phyloP scores from a whole-genome alignment of 176 grass and related monocot species.

The Secale cereale region DNA sequence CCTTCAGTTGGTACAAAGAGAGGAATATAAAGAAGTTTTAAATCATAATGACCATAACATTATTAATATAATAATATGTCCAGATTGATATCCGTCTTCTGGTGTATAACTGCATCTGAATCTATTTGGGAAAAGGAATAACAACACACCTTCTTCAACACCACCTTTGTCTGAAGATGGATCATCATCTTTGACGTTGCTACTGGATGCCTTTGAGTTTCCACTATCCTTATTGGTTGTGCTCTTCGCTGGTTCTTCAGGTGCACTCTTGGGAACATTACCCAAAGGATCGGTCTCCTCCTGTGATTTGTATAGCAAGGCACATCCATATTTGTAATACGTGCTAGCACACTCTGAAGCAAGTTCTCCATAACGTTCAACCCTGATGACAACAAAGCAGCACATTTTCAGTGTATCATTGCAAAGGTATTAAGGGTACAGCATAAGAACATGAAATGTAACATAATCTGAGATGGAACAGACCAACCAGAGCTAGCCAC shows the following conservation, averaged over 20 bases:
- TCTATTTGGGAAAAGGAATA: neutral
- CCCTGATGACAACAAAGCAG: constrained; percentile 24
- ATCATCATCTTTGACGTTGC: constrained; percentile 37
- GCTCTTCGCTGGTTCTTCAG: constrained; percentile 55
- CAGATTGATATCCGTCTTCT: neutral
- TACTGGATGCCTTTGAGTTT: constrained; percentile 59
- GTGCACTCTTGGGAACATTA: constrained; percentile 62
- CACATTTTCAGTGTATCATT: neutral
- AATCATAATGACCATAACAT: neutral
- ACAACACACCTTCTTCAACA: constrained; percentile 42
- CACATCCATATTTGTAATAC: constrained; percentile 91
- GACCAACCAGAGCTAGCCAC: neutral
- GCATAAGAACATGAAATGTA: neutral
- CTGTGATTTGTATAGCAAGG: constrained; percentile 84
- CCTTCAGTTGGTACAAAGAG: neutral
- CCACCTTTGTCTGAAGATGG: constrained; percentile 31
- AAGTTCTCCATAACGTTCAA: constrained; percentile 66
- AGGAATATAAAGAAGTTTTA: neutral
- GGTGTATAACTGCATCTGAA: neutral
- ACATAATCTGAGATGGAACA: neutral
- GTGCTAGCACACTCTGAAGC: constrained; percentile 80
- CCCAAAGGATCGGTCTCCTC: constrained; percentile 85
- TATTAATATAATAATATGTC: neutral
- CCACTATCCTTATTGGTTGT: constrained; percentile 37
- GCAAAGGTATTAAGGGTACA: neutral